Evolutionary conservation across 805 yeast species (phyloP), one percentile per base, ranked within the genome.

Genomic region (Teunomyces aglyptinius): DNA sequence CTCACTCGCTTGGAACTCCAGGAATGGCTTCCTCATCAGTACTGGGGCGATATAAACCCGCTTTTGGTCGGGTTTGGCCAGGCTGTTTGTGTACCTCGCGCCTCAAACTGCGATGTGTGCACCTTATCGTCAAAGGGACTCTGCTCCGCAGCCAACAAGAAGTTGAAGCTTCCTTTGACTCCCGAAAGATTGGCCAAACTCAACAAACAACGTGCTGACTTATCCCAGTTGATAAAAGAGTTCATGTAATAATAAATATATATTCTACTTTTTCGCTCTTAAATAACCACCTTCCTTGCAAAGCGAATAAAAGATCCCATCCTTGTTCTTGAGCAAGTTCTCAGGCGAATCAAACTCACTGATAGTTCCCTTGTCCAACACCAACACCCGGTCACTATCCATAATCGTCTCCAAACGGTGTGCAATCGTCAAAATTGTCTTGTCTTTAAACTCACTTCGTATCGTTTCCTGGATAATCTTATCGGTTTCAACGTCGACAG

Each of bases 1-100:
- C 73, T 75, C 26, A 87, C 96, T 0, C 65, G 98, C 18, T 57
- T 70, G 24, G 82, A 76, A 36, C 65, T 91, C 34, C 86, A 91
- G 59, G 63, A 69, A 19, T 87, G 96, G 94, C 66, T 91, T 8
- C 91, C 95, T 0, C 64, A 59, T 39, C 81, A 81, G 28, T 73
- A 80, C 39, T 91, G 98, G 98, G 71, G 75, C 8, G 96, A 88
- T 47, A 82, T 92, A 34, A 91, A 91, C 61, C 96, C 96, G 1
- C 63, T 86, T 7, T 64, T 92, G 5, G 98, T 91, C 6, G 97
- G 98, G 3, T 91, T 90, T 71, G 98, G 98, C 10, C 98, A 91
- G 63, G 83, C 85, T 0, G 77, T 91, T 2, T 91, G 97, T 60
- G 76, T 82, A 7, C 86, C 96, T 0, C 74, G 84, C 45, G 82